These are phyloP conservation scores for Penicillium sumatraense DNA, from an alignment of 2,329 filamentous ascomycete species.

Conservation along the genomic window DNA sequence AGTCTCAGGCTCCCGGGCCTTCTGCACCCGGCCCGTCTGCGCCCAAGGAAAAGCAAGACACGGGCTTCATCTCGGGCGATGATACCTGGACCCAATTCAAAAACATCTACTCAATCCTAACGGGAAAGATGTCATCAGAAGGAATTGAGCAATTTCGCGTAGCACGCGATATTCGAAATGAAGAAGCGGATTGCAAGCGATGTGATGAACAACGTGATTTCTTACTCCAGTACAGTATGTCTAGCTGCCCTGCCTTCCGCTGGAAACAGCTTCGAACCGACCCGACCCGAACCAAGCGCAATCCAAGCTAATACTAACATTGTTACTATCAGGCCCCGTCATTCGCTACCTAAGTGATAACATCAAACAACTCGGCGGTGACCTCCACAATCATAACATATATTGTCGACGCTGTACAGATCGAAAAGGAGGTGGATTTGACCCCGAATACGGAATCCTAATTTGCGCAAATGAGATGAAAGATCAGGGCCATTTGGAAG, in stretches of 20 bases:
- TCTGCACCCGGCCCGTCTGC: slow-evolving; percentile 19
- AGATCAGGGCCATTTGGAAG: slow-evolving; percentile 81
- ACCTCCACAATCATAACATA: slow-evolving; percentile 75
- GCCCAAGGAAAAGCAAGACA: slow-evolving; percentile 30
- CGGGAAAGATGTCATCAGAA: slow-evolving; percentile 70
- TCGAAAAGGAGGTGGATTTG: slow-evolving; percentile 80
- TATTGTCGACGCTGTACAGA: slow-evolving; percentile 78
- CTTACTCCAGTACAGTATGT: slow-evolving; percentile 73
- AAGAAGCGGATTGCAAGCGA: slow-evolving; percentile 75
- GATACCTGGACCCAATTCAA: slow-evolving; percentile 65
- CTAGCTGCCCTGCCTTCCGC: neutral
- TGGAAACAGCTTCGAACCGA: neutral
- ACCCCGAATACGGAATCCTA: slow-evolving; percentile 82
- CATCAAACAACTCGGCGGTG: slow-evolving; percentile 77
- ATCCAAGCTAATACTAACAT: neutral
- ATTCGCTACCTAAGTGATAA: slow-evolving; percentile 86
- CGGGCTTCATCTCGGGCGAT: slow-evolving; percentile 45
- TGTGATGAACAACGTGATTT: slow-evolving; percentile 85
- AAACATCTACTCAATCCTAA: slow-evolving; percentile 83
- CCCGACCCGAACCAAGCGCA: too few relatives aligned
- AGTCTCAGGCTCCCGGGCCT: slow-evolving; percentile 27
- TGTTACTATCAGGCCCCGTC: slow-evolving; percentile 62
- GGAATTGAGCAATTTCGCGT: slow-evolving; percentile 77
- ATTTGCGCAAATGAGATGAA: slow-evolving; percentile 91
- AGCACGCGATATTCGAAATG: slow-evolving; percentile 74